These are phyloP conservation scores for Tilletiaria anomala DNA, from an alignment of 1,284 basidiomycete genomes.

Conservation along the genomic window DNA sequence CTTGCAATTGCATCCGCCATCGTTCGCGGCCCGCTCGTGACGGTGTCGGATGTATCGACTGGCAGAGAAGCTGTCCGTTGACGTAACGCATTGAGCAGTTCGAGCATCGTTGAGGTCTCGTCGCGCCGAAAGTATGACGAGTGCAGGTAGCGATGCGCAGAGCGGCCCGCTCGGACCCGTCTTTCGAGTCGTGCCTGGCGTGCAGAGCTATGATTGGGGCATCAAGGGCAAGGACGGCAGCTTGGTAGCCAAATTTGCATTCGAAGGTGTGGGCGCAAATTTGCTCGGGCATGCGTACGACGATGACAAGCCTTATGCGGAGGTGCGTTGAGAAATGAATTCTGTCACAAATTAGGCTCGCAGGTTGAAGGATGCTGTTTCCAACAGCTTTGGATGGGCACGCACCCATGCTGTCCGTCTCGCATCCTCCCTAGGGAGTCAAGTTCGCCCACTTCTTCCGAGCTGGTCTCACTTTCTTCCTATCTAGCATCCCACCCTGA, in stretches of 20 bases:
- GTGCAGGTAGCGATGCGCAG: no score
- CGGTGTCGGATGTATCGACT: no score
- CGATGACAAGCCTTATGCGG: constrained; percentile 25
- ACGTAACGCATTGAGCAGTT: no score
- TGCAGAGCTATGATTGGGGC: constrained; percentile 38
- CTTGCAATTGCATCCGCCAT: no score
- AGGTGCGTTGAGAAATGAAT: constrained; percentile 17
- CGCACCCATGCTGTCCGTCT: constrained; percentile 77
- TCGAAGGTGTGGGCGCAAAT: constrained; percentile 11
- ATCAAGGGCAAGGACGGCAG: constrained; percentile 14
- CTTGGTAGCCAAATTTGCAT: constrained; percentile 26
- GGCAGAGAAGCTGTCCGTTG: no score
- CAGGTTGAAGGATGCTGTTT: not conserved
- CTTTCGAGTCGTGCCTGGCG: constrained; percentile 29
- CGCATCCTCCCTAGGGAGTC: constrained; percentile 41
- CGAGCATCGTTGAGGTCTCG: no score
- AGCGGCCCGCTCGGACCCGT: constrained; percentile 4
- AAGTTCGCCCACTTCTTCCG: not conserved
- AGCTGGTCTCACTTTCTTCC: constrained; percentile 8
- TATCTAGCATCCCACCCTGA: constrained; percentile 14
- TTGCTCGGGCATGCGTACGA: constrained; percentile 2
- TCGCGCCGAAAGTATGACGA: no score
- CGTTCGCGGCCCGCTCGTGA: no score
- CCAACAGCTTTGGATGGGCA: constrained; percentile 73
- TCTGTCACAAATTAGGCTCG: no score